Base-by-base conservation (phyloP, 805 yeast species). In the Candida golubevii region DNA sequence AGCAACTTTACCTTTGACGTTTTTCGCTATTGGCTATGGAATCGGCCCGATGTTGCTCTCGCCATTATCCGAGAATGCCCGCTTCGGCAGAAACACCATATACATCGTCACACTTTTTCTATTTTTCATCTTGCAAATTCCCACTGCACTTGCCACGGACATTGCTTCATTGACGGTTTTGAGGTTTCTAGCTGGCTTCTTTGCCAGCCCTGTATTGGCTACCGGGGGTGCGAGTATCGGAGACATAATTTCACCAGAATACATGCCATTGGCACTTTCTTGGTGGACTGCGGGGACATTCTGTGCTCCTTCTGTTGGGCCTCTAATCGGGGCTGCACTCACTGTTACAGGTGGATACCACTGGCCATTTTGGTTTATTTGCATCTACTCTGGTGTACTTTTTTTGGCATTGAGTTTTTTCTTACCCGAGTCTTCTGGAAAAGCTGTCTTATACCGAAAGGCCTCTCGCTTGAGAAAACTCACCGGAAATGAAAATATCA, bases 21-120 rank as follows among this genome's bases (percentile, higher is more conserved):
- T 79, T 32, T 82, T 75, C 48, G 81, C 81, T 8, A 51, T 80
- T 26, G 87, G 85, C 6, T 80, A 81, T 53, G 85, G 82, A 42
- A 41, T 79, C 18, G 84, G 84, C 1, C 84, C 84, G 1, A 65
- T 80, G 66, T 49, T 79, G 1, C 74, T 79, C 42, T 74, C 83
- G 0, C 85, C 86, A 4, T 51, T 81, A 46, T 74, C 82, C 9
- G 86, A 81, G 56, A 69, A 76, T 39, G 75, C 80, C 2, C 58
- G 60, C 6, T 58, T 78, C 38, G 85, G 85, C n/a, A 69, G 85
- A 50, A 77, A 75, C 45, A 63, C 70, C 28, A 69, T 78, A 33
- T 80, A 79, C 48, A 64, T 73, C 32, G 41, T 62, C 26, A 69
- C 83, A 2, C 59, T 79, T 33, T 61, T 77, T 45, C 38, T 78